A percentile compares a stretch with the other conserved stretches of the same genome.
Conservation (phyloP, 352 stramenopile species). For the Globisporangium abappressorium region DNA sequence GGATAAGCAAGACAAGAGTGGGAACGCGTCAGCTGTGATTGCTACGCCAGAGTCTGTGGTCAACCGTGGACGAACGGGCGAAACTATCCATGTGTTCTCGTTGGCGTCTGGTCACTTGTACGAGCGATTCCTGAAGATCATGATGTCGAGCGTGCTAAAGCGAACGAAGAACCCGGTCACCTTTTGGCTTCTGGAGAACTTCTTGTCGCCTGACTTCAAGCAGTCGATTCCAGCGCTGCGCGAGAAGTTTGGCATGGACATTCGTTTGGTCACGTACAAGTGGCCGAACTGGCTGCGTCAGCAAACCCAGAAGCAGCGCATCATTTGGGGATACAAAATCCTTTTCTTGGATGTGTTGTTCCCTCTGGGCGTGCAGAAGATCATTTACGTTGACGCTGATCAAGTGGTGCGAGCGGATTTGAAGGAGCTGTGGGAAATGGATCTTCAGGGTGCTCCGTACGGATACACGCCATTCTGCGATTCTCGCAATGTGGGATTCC, state of each 20-base stretch:
- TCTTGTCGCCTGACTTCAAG: slow-evolving; percentile 98
- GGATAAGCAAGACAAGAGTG: slow-evolving; percentile 16
- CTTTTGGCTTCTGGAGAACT: slow-evolving; percentile 99
- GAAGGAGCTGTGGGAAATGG: slow-evolving; percentile 98
- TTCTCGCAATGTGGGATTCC: slow-evolving; percentile 96
- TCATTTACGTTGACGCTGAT: slow-evolving; percentile 99
- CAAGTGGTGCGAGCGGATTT: slow-evolving; percentile 98
- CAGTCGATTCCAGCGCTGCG: slow-evolving; percentile 90
- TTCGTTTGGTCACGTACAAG: slow-evolving; percentile 99
- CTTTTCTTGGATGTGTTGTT: slow-evolving; percentile 99
- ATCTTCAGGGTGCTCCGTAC: slow-evolving; percentile 95
- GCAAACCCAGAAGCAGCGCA: slow-evolving; percentile 99
- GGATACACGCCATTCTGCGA: slow-evolving; percentile 99
- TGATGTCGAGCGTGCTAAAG: slow-evolving; percentile 99
- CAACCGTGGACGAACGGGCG: slow-evolving; percentile 51
- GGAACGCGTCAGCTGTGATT: slow-evolving; percentile 10
- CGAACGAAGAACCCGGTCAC: slow-evolving; percentile 96
- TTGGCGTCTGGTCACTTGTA: slow-evolving; percentile 97
- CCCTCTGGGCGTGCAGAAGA: slow-evolving; percentile 97
- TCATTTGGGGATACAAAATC: slow-evolving; percentile 99
- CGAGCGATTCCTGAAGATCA: slow-evolving; percentile 99
- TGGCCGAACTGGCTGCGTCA: slow-evolving; percentile 98
- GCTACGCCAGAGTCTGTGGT: slow-evolving; percentile 6
- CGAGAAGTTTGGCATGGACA: slow-evolving; percentile 93
- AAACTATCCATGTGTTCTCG: slow-evolving; percentile 99